Conservation (phyloP, 2,329 filamentous ascomycete genomes). For the Diaporthe citriasiana region DNA sequence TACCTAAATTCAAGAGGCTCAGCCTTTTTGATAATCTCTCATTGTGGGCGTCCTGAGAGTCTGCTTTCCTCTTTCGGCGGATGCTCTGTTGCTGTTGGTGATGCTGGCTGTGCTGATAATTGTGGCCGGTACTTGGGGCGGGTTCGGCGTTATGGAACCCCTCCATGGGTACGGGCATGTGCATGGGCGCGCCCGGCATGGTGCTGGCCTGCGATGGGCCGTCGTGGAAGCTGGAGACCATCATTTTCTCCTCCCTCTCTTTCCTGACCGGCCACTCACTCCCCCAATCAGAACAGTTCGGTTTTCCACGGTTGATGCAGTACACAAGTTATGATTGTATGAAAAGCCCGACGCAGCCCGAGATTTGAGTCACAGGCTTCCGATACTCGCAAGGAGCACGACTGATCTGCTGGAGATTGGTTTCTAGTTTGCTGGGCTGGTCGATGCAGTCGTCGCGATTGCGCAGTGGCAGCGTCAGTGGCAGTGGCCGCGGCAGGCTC, state of each 20-base stretch:
- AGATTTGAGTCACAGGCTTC: constrained; percentile 30
- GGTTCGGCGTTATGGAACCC: constrained; percentile 32
- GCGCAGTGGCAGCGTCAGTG: constrained; percentile 26
- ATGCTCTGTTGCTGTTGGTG: constrained; percentile 40
- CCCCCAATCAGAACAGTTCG: constrained; percentile 30
- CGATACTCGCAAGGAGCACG: neutral
- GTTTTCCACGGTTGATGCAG: neutral
- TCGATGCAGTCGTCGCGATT: constrained; percentile 35
- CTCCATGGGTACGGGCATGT: constrained; percentile 37
- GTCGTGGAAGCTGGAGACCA: constrained; percentile 38
- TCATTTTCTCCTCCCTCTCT: constrained; percentile 36
- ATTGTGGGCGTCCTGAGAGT: constrained; percentile 65
- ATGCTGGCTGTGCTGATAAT: constrained; percentile 28
- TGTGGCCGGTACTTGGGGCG: constrained; percentile 28
- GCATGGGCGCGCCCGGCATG: constrained; percentile 34
- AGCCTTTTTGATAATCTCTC: constrained; percentile 88
- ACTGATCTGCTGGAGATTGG: neutral
- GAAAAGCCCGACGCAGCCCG: constrained; percentile 33
- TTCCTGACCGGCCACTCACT: neutral
- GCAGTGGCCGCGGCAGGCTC: constrained; percentile 28
- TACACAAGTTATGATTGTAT: neutral
- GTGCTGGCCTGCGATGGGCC: constrained; percentile 37
- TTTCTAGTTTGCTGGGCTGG: neutral
- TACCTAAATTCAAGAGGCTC: constrained; percentile 86
- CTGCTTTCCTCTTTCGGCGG: constrained; percentile 72